These are phyloP conservation scores for Umbelopsis ramanniana DNA, from an alignment of 192 early-diverging fungal species.

Conservation along the genomic window DNA sequence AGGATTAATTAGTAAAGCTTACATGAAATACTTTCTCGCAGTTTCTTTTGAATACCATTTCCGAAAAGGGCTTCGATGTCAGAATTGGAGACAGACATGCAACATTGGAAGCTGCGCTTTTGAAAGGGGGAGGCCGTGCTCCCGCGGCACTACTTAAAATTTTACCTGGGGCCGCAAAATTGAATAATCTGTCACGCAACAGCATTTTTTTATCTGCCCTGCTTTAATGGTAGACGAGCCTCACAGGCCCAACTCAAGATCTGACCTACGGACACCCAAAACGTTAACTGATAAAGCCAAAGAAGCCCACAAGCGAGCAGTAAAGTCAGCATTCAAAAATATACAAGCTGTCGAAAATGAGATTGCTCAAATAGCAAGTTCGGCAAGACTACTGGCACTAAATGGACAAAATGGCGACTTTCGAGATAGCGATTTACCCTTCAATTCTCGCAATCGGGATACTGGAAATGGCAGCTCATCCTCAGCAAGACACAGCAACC, in stretches of 20 bases:
- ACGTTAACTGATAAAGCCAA: constrained; percentile 10
- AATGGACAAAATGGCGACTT: constrained; percentile 5
- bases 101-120: neutral
- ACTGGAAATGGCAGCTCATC: neutral
- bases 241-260: neutral
- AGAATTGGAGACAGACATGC: neutral
- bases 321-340: constrained; percentile 11
- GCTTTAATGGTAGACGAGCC: constrained; percentile 24
- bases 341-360: constrained; percentile 19
- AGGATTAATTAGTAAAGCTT: neutral
- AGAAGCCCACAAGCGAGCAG: constrained; percentile 18
- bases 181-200: neutral
- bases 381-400: neutral
- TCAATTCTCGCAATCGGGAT: neutral
- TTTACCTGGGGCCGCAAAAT: neutral
- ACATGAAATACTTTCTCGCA: neutral
- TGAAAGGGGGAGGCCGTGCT: neutral
- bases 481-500: neutral
- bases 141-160: neutral
- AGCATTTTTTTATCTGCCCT: constrained; percentile 12
- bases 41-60: neutral
- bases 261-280: neutral
- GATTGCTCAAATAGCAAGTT: constrained; percentile 19
- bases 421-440: constrained; percentile 1
- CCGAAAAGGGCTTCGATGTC: neutral